phyloP scores from a whole-genome alignment of 169 alveolate genomes.

The Ichthyophthirius multifiliis region DNA sequence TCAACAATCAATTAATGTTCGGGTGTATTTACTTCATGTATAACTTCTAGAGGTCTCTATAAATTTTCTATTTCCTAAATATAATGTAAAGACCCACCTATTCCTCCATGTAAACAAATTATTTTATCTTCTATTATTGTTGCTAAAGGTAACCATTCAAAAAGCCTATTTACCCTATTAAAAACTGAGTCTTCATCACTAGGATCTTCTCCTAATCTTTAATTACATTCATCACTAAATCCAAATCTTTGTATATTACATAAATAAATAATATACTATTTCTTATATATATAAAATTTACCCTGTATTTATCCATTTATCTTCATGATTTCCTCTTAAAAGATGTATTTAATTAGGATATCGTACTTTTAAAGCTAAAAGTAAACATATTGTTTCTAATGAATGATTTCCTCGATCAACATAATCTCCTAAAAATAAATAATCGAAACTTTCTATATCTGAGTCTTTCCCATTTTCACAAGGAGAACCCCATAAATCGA shows the following conservation, averaged over 20 bases:
- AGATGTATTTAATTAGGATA: constrained; percentile 98
- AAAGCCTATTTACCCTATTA: constrained; percentile 93
- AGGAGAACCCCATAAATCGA: constrained; percentile 87
- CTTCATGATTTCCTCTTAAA: constrained; percentile 99
- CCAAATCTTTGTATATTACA: constrained; percentile 83
- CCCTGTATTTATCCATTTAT: constrained; percentile 96
- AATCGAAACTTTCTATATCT: constrained; percentile 97
- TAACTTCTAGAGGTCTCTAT: constrained; percentile 93
- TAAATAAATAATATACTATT: not conserved
- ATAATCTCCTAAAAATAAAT: constrained; percentile 97
- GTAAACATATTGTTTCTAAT: constrained; percentile 93
- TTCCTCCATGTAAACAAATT: constrained; percentile 99
- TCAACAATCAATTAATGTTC: constrained; percentile 83
- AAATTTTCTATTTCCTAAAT: constrained; percentile 90
- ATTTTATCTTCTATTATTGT: constrained; percentile 97
- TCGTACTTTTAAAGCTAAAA: constrained; percentile 94
- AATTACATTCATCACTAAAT: constrained; percentile 97
- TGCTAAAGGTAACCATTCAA: constrained; percentile 99
- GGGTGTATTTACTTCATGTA: constrained; percentile 91
- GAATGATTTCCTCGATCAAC: constrained; percentile 98
- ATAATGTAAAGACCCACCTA: constrained; percentile 91
- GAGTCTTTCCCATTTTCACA: constrained; percentile 63
- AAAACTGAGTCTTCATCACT: constrained; percentile 93
- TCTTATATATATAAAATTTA: not conserved
- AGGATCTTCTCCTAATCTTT: constrained; percentile 96